phyloP scores from a whole-genome alignment of 2,329 filamentous ascomycete species.

The Microdochium paspali region DNA sequence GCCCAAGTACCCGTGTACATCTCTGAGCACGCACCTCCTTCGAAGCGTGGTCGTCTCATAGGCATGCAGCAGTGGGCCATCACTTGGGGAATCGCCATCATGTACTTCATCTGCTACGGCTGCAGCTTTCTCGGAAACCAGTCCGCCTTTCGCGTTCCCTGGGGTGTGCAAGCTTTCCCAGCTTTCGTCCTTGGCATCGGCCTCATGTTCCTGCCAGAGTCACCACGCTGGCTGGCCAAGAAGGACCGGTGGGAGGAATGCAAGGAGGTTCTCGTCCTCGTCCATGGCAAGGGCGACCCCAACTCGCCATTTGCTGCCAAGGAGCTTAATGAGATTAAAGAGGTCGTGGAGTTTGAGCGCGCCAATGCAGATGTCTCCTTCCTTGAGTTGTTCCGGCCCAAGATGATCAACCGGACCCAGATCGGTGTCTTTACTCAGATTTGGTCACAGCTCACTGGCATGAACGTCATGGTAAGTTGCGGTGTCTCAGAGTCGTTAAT shows the following conservation, averaged over 20 bases:
- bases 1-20: constrained; percentile 66
- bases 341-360: constrained; percentile 65
- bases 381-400: constrained; percentile 60
- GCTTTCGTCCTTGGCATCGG: constrained; percentile 30
- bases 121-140: constrained; percentile 29
- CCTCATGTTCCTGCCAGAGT: constrained; percentile 34
- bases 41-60: constrained; percentile 31
- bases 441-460: constrained; percentile 67
- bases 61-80: constrained; percentile 35
- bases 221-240: constrained; percentile 40
- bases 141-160: constrained; percentile 39
- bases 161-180: constrained; percentile 37
- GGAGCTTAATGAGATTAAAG: constrained; percentile 65
- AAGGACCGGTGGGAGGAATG: constrained; percentile 36
- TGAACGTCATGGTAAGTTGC: constrained; percentile 58
- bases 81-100: constrained; percentile 36
- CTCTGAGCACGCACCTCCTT: constrained; percentile 48
- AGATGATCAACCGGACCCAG: constrained; percentile 65
- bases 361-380: constrained; percentile 61
- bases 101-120: constrained; percentile 39
- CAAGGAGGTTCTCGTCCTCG: constrained; percentile 36
- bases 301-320: constrained; percentile 55
- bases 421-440: constrained; percentile 67
- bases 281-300: constrained; percentile 57
- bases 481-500: constrained; percentile 11